Percentiles rank a stretch among this genome's conserved stretches.
phyloP scores from a whole-genome alignment of 345 rosid species.

The Gossypium raimondii region DNA sequence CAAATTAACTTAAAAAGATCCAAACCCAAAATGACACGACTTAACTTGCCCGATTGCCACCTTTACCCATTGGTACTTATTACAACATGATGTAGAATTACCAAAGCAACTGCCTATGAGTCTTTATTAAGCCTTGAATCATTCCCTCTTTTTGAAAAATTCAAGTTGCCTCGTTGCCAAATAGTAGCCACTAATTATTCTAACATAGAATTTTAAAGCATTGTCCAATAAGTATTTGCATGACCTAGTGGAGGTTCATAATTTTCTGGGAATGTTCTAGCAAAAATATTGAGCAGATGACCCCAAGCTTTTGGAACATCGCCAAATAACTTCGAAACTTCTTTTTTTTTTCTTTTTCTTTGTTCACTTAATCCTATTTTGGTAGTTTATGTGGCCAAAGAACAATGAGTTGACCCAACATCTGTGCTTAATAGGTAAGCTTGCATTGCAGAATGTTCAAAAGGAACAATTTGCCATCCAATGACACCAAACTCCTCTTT shows the following conservation, averaged over 20 bases:
- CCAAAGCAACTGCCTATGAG: slow-evolving; percentile 80
- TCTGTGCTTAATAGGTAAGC: slow-evolving; percentile 92
- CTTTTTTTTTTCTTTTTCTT: too few species aligned
- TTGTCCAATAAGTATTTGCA: slow-evolving; percentile 85
- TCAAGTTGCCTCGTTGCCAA: slow-evolving; percentile 87
- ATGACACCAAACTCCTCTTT: slow-evolving; percentile 84
- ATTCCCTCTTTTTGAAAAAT: slow-evolving; percentile 66
- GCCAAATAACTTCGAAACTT: too few species aligned
- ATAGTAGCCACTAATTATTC: slow-evolving; percentile 86
- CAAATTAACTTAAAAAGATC: too few species aligned
- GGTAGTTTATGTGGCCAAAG: too few species aligned
- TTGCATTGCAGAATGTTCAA: slow-evolving; percentile 95
- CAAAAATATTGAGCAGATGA: slow-evolving; percentile 90
- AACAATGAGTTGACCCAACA: slow-evolving; percentile 74
- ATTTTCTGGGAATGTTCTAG: slow-evolving; percentile 85
- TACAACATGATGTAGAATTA: slow-evolving; percentile 80
- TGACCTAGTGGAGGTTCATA: slow-evolving; percentile 96
- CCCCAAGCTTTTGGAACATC: slow-evolving; percentile 43
- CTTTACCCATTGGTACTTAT: slow-evolving; percentile 42
- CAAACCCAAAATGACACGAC: too few species aligned
- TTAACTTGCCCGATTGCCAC: too few species aligned
- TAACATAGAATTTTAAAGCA: slow-evolving; percentile 85
- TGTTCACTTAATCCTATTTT: too few species aligned
- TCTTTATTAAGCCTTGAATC: slow-evolving; percentile 60
- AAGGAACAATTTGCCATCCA: slow-evolving; percentile 98